Percentiles rank a stretch among this genome's conserved stretches.
Evolutionary conservation across 2,329 filamentous ascomycete species (phyloP).

Genomic region (Cladosporium halotolerans): DNA sequence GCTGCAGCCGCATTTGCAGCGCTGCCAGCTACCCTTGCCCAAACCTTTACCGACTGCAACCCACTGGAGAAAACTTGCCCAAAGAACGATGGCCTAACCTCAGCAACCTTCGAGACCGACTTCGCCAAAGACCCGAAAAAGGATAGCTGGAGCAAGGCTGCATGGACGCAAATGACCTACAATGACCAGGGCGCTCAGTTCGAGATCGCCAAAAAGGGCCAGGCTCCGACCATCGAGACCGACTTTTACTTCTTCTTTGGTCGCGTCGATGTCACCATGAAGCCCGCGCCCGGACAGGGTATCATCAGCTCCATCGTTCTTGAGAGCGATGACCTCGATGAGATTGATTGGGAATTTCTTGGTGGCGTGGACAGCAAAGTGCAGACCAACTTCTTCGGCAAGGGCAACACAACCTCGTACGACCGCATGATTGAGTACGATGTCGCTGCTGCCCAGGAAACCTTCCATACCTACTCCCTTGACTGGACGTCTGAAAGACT

Average conservation of each 20-base stretch:
- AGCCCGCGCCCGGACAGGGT: conserved; percentile 51
- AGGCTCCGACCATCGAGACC: conserved; percentile 72
- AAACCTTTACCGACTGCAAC: conserved; percentile 73
- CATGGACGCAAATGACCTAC: conserved; percentile 59
- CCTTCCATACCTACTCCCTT: conserved; percentile 64
- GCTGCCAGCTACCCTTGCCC: conserved; percentile 53
- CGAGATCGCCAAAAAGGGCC: conserved; percentile 61
- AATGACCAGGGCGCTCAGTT: conserved; percentile 62
- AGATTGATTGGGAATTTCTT: conserved; percentile 81
- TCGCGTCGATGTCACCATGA: conserved; percentile 42
- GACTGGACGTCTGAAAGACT: conserved; percentile 63
- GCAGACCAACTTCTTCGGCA: conserved; percentile 70
- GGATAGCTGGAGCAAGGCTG: conserved; percentile 52
- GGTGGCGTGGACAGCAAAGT: conserved; percentile 57
- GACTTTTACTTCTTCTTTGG: conserved; percentile 74
- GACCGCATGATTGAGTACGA: conserved; percentile 61
- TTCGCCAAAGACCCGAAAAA: conserved; percentile 57
- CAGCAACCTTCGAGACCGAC: conserved; percentile 43
- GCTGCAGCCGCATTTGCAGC: conserved; percentile 32
- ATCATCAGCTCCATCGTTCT: conserved; percentile 77
- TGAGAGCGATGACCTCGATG: conserved; percentile 74
- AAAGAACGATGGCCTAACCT: conserved; percentile 63
- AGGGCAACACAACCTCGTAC: conserved; percentile 64
- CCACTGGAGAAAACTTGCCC: conserved; percentile 67
- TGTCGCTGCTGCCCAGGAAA: conserved; percentile 52